A percentile compares a stretch with the other conserved stretches of the same genome.
Evolutionary conservation across 441 rosid genomes (phyloP).

Genomic region (Breynia disticha): DNA sequence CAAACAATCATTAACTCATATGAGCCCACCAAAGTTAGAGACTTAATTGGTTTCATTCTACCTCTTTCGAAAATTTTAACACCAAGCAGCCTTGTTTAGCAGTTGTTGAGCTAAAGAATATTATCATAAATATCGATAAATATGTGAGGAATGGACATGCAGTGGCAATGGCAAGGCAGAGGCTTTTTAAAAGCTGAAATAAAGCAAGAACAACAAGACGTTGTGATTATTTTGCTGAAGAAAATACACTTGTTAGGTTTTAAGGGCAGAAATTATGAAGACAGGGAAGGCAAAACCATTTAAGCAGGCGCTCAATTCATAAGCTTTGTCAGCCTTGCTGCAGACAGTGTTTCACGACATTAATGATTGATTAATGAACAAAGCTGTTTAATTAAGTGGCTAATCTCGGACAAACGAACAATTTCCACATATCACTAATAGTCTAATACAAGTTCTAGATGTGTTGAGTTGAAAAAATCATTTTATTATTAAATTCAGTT

Average conservation of each 20-base stretch:
- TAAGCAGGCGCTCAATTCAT: conserved; percentile 15
- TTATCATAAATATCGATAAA: conserved; percentile 12
- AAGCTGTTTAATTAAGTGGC: background rate
- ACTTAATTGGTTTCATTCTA: conserved; percentile 8
- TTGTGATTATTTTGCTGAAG: conserved; percentile 12
- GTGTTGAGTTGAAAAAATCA: too few species aligned
- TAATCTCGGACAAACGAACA: conserved; percentile 1
- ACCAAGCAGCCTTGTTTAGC: conserved; percentile 13
- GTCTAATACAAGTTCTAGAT: too few species aligned
- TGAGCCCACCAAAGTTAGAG: conserved; percentile 1
- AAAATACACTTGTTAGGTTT: background rate
- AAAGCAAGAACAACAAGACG: background rate
- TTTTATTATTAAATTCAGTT: too few species aligned
- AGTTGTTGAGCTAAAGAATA: conserved; percentile 12
- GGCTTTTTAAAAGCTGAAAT: background rate
- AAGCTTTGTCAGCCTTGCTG: conserved; percentile 11
- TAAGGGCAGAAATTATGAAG: background rate
- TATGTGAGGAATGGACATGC: too few species aligned
- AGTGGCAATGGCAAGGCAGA: too few species aligned
- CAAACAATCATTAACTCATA: background rate
- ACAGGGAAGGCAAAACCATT: conserved; percentile 20
- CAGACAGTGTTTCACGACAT: conserved; percentile 16
- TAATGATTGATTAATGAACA: conserved; percentile 14
- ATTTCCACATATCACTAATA: background rate
- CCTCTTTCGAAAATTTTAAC: conserved; percentile 3